phyloP scores from a whole-genome alignment of 495 filamentous ascomycete species.

The Arthonia radiata region DNA sequence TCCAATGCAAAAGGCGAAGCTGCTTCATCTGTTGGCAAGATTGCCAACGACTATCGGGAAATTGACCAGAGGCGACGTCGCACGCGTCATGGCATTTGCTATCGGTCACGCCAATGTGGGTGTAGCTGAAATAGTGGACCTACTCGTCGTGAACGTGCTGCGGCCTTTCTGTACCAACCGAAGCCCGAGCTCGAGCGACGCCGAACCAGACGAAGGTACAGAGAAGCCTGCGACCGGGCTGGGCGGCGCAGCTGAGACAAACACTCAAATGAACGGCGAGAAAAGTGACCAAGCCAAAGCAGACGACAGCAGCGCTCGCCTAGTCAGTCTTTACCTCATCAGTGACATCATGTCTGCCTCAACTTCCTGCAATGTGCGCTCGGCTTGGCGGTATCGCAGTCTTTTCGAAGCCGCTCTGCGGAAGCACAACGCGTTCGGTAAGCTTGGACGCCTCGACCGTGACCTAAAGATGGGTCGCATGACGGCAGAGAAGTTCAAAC shows the following conservation, averaged over 20 bases:
- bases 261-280: constrained; percentile 12
- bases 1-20: constrained; percentile 60
- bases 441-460: constrained; percentile 53
- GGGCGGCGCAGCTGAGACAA: constrained; percentile 18
- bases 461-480: constrained; percentile 61
- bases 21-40: constrained; percentile 55
- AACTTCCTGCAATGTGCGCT: constrained; percentile 55
- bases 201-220: constrained; percentile 14
- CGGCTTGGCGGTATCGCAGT: constrained; percentile 77
- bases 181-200: constrained; percentile 11
- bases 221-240: constrained; percentile 6
- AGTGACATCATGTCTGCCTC: constrained; percentile 75
- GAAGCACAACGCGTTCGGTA: constrained; percentile 48
- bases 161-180: constrained; percentile 42
- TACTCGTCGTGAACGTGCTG: constrained; percentile 60
- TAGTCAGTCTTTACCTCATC: constrained; percentile 66
- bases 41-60: constrained; percentile 52
- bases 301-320: constrained; percentile 50
- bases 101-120: constrained; percentile 60
- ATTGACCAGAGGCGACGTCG: constrained; percentile 66
- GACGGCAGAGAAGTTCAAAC: constrained; percentile 73
- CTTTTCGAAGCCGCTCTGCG: constrained; percentile 59
- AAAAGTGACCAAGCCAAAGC: constrained; percentile 21
- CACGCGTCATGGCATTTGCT: constrained; percentile 67
- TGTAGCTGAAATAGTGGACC: constrained; percentile 70